phyloP scores from a whole-genome alignment of 2,329 filamentous ascomycete genomes.

The Venturiaceae sp. region DNA sequence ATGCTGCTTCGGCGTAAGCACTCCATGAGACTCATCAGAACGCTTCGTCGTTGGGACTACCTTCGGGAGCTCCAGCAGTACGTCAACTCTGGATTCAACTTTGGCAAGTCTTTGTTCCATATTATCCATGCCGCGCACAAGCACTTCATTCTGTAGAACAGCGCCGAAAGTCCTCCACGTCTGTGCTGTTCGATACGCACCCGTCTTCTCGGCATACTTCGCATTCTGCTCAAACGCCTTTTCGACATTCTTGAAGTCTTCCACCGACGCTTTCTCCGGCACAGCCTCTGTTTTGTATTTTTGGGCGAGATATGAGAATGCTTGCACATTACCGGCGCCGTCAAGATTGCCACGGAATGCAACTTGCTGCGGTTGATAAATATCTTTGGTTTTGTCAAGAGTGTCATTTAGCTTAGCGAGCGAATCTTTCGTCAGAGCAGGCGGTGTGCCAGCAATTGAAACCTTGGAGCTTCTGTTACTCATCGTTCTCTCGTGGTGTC shows the following conservation, averaged over 20 bases:
- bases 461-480: slow-evolving; percentile 37
- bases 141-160: slow-evolving; percentile 13
- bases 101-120: slow-evolving; percentile 16
- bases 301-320: slow-evolving; percentile 32
- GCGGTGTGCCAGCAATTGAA: slow-evolving; percentile 44
- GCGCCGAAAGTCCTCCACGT: slow-evolving; percentile 47
- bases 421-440: slow-evolving; percentile 33
- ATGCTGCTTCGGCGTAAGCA: not conserved
- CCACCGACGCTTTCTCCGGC: slow-evolving; percentile 25
- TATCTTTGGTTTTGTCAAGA: slow-evolving; percentile 13
- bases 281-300: slow-evolving; percentile 32
- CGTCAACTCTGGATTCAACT: slow-evolving; percentile 11
- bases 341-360: slow-evolving; percentile 40
- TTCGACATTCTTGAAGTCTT: slow-evolving; percentile 23
- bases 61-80: slow-evolving; percentile 2
- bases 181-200: slow-evolving; percentile 43
- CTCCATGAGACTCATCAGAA: not conserved
- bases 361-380: slow-evolving; percentile 31
- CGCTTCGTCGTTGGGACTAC: not conserved
- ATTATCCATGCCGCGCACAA: slow-evolving; percentile 12
- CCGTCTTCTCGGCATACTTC: slow-evolving; percentile 39
- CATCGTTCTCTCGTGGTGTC: slow-evolving; percentile 34
- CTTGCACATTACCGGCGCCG: slow-evolving; percentile 26
- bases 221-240: slow-evolving; percentile 44
- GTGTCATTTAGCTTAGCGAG: slow-evolving; percentile 31